Base-by-base conservation (phyloP, 78 protist species). In the Mantamonas sphyraenae region DNA sequence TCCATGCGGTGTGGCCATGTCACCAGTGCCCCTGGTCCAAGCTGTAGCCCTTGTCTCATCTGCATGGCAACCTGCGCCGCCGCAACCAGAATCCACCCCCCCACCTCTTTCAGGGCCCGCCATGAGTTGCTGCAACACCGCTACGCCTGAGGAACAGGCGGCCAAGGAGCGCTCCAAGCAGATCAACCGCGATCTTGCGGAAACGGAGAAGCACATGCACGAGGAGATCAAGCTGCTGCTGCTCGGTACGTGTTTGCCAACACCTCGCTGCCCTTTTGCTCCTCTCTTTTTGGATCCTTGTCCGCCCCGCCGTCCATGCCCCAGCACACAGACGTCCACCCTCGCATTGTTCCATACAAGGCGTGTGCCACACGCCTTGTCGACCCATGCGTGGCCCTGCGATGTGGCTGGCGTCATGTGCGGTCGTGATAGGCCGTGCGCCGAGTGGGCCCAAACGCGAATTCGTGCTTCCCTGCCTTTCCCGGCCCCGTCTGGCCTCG, bases 171-270 rank as follows among this genome's bases (percentile, higher is more conserved):
- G 64, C n/a, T 38, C 16, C 60, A n/a, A 50, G 61, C 20, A 5
- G 30, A 58, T 80, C 67, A 75, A 74, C 37, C 2, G 51, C 31
- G 42, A 60, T 62, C 20, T 81, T 17, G 74, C 43, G 78, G 39
- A 2, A 5, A 67, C 47, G 19, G 4, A 22, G 31, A 12, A 35
- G 9, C 45, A 64, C 22, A 37, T 40, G 51, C 4, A 4, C 34
- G 64, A n/a, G 0, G 79, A 72, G 51, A 40, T 58, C 35, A 71
- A 68, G 66, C 61, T 83, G 50, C 76, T 83, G 8, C 83, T 83
- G n/a, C 75, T 83, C 19, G 87, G 86, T n/a, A 40, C 24, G 76
- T 59, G 7, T 9, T 70, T 14, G 16, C 22, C 51, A 24, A 43
- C 5, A 17, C 26, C 35, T 60, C 5, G 19, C n/a, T 60, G 12